Conservation (phyloP, 306 rosid species). For the Fragaria iinumae region DNA sequence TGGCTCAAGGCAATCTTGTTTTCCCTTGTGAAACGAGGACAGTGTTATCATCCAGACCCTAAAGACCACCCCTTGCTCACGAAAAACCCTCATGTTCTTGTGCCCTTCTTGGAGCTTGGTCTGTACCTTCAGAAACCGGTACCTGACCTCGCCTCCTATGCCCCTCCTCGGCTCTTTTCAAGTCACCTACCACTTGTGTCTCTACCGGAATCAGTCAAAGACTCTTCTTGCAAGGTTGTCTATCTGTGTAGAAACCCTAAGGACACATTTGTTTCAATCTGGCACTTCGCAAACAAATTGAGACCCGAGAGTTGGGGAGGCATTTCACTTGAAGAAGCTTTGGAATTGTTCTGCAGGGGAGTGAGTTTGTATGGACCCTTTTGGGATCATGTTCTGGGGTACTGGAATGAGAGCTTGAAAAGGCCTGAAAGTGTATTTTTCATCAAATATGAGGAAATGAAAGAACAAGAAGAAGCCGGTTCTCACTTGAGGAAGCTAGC, state of each 20-base stretch:
- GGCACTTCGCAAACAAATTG: slow-evolving; percentile 36
- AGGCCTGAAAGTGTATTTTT: slow-evolving; percentile 19
- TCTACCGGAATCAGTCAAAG: slow-evolving; percentile 3
- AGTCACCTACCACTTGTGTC: slow-evolving; percentile 17
- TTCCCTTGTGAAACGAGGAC: slow-evolving; percentile 27
- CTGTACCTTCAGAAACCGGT: not conserved
- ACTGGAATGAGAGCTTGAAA: slow-evolving; percentile 30
- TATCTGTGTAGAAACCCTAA: slow-evolving; percentile 39
- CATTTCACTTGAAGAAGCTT: slow-evolving; percentile 19
- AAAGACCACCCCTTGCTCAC: slow-evolving; percentile 33
- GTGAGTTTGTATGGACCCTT: slow-evolving; percentile 18
- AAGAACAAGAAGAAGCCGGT: not conserved
- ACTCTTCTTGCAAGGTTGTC: slow-evolving; percentile 31
- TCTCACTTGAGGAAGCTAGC: slow-evolving; percentile 22
- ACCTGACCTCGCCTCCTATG: slow-evolving; percentile 13
- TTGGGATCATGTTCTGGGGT: slow-evolving; percentile 32
- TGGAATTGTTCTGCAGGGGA: slow-evolving; percentile 33
- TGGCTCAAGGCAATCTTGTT: slow-evolving; percentile 46
- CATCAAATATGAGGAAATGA: not conserved
- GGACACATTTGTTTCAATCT: slow-evolving; percentile 30
- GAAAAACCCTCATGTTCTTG: slow-evolving; percentile 35
- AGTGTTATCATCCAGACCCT: slow-evolving; percentile 5
- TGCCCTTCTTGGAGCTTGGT: slow-evolving; percentile 34
- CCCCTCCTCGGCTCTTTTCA: slow-evolving; percentile 13
- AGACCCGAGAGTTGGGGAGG: slow-evolving; percentile 6